Conservation (phyloP, 2,329 filamentous ascomycete genomes). For the Aulographum hederae region DNA sequence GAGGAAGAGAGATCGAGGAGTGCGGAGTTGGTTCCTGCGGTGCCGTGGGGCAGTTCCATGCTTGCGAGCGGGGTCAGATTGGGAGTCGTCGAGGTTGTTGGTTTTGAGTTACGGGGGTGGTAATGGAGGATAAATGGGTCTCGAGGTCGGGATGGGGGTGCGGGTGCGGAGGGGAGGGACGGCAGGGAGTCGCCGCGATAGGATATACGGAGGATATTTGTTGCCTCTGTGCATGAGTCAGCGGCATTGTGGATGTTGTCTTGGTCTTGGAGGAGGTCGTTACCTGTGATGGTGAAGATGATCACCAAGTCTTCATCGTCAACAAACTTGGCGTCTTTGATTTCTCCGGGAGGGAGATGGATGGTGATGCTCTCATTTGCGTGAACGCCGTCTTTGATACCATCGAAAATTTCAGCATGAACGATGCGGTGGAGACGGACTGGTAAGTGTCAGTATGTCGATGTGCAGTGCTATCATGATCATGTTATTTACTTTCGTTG, state of each 20-base stretch:
- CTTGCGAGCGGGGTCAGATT: too few species aligned
- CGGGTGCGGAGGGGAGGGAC: background rate
- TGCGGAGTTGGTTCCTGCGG: background rate
- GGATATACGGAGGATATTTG: background rate
- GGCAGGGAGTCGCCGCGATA: background rate
- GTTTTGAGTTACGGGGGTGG: too few species aligned
- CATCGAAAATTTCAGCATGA: constrained; percentile 21
- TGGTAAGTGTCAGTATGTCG: constrained; percentile 3
- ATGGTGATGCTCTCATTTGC: constrained; percentile 35
- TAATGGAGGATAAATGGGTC: too few species aligned
- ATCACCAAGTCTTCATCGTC: constrained; percentile 42
- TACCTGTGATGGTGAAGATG: constrained; percentile 25
- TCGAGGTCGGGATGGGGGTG: too few species aligned
- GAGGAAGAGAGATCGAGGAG: background rate
- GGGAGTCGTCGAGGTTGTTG: too few species aligned
- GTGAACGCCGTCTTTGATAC: constrained; percentile 13
- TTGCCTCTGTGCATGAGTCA: background rate
- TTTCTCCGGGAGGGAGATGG: constrained; percentile 16
- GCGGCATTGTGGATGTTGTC: background rate
- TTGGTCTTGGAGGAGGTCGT: background rate
- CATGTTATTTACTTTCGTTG: constrained; percentile 5
- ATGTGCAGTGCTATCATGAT: background rate
- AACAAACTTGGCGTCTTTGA: constrained; percentile 50
- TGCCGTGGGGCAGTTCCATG: background rate
- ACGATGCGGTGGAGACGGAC: constrained; percentile 15